Conservation (phyloP, 169 alveolate species). For the Toxoplasma gondii region DNA sequence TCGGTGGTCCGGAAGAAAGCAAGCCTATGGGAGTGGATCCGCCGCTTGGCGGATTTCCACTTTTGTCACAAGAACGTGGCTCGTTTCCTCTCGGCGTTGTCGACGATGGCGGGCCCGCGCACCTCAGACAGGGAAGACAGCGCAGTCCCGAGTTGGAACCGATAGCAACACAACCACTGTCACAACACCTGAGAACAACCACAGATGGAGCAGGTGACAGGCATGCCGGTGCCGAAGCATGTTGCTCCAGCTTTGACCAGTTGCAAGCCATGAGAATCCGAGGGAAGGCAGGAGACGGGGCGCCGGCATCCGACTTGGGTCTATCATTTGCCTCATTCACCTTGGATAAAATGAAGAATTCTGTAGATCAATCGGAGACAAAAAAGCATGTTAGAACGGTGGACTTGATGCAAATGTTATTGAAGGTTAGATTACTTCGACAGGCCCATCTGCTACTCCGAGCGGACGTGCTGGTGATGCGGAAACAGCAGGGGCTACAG, state of each 20-base stretch:
- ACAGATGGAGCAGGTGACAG: background rate
- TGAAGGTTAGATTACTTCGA: background rate
- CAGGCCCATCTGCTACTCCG: conserved; percentile 6
- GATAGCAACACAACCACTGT: background rate
- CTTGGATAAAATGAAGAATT: too few species aligned
- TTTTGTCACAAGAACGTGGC: background rate
- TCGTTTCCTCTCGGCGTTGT: background rate
- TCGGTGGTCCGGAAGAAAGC: background rate
- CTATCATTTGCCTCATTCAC: background rate
- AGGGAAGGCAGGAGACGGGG: background rate
- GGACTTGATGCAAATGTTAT: conserved; percentile 12
- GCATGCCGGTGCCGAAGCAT: background rate
- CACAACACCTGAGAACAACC: background rate
- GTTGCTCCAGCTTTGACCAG: background rate
- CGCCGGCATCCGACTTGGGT: background rate
- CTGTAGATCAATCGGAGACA: background rate
- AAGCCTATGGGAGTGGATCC: background rate
- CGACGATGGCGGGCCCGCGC: background rate
- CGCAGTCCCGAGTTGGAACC: background rate
- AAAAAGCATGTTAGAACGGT: background rate
- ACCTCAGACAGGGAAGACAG: background rate
- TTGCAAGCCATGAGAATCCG: background rate
- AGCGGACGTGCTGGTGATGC: conserved; percentile 25
- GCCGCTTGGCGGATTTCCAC: background rate
- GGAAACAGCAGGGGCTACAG: background rate